Evolutionary conservation across 2,329 filamentous ascomycete species (phyloP).

Genomic region (Sphaerostilbella broomeana): DNA sequence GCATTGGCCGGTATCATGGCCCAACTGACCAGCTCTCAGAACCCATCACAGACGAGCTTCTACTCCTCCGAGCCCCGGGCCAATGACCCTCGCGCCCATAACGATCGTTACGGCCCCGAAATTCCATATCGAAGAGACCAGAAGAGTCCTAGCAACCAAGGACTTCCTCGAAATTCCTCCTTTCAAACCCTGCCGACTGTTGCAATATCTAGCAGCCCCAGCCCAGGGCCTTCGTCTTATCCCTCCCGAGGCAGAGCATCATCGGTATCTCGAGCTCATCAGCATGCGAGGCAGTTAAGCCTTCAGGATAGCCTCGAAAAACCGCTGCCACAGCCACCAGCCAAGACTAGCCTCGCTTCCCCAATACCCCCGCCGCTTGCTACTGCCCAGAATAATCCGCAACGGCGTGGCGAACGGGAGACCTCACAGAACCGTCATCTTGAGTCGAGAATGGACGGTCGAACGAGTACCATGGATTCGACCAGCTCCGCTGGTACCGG

Average conservation of each 20-base stretch:
- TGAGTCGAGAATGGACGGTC: constrained; percentile 32
- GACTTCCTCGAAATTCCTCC: constrained; percentile 39
- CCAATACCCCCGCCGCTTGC: constrained; percentile 27
- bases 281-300: constrained; percentile 51
- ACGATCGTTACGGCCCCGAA: constrained; percentile 35
- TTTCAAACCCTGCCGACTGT: constrained; percentile 9
- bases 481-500: constrained; percentile 25
- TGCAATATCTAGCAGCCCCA: neutral
- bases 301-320: constrained; percentile 52
- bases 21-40: constrained; percentile 29
- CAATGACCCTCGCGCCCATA: constrained; percentile 30
- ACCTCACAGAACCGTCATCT: constrained; percentile 7
- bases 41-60: constrained; percentile 23
- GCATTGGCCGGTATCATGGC: constrained; percentile 20
- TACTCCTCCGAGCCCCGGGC: constrained; percentile 39
- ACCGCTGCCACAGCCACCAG: constrained; percentile 46
- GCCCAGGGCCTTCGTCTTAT: constrained; percentile 3
- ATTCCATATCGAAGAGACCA: constrained; percentile 47
- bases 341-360: constrained; percentile 19
- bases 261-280: constrained; percentile 24
- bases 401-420: constrained; percentile 19
- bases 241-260: constrained; percentile 9
- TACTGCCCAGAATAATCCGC: constrained; percentile 23
- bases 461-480: constrained; percentile 46
- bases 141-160: constrained; percentile 39